A percentile compares a stretch with the other conserved stretches of the same genome.
Conservation (phyloP, 1,139 yeast genomes). For the Candida neerlandica region DNA sequence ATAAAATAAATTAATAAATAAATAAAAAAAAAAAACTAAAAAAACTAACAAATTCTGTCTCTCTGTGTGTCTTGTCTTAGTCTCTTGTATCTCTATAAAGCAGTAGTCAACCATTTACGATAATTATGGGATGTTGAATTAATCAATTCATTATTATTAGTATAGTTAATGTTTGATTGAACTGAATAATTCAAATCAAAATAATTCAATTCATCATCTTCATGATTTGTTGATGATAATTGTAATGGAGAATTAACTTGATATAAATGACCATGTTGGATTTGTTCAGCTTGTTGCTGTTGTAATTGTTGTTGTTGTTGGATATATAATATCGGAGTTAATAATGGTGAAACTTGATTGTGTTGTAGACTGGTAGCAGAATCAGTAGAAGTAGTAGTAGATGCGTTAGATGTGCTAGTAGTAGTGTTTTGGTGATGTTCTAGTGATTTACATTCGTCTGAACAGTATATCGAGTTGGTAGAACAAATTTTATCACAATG, state of each 20-base stretch:
- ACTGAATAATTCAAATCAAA: slow-evolving; percentile 40
- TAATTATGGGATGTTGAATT: slow-evolving; percentile 44
- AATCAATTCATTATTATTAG: slow-evolving; percentile 18
- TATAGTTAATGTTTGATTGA: slow-evolving; percentile 23
- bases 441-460: slow-evolving; percentile 52
- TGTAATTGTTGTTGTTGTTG: slow-evolving; percentile 21
- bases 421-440: slow-evolving; percentile 22
- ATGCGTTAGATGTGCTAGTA: slow-evolving; percentile 1
- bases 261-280: not conserved
- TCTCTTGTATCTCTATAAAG: not conserved
- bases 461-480: slow-evolving; percentile 58
- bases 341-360: slow-evolving; percentile 33
- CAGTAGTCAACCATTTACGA: slow-evolving; percentile 39
- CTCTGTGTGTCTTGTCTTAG: not conserved
- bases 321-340: slow-evolving; percentile 38
- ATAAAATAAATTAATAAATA: not conserved
- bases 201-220: slow-evolving; percentile 27
- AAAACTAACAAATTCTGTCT: not conserved
- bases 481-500: slow-evolving; percentile 64
- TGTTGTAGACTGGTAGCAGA: slow-evolving; percentile 4
- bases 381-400: slow-evolving; percentile 5
- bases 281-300: slow-evolving; percentile 3
- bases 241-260: slow-evolving; percentile 4
- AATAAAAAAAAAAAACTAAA: not conserved
- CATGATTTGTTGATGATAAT: slow-evolving; percentile 7